Evolutionary conservation across 192 early-diverging fungal genomes (phyloP).

Genomic region (Rhizophagus prolifer): DNA sequence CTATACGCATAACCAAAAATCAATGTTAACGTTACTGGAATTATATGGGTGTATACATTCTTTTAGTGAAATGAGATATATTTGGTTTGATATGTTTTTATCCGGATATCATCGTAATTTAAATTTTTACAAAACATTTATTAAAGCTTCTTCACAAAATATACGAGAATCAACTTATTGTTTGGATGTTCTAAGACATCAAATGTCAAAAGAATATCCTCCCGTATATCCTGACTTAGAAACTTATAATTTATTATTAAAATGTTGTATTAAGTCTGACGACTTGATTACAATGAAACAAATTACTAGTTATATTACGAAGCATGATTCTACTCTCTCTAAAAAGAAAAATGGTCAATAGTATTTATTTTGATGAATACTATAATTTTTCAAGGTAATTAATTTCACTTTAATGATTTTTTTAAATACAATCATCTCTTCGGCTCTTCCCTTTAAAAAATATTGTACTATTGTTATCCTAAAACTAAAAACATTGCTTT

Average conservation of each 20-base stretch:
- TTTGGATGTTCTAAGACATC: conserved; percentile 15
- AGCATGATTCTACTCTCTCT: not conserved
- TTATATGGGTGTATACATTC: not conserved
- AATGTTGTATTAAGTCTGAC: not conserved
- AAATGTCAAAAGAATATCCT: conserved; percentile 14
- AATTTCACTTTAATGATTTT: too few relatives aligned
- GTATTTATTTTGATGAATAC: too few relatives aligned
- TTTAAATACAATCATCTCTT: too few relatives aligned
- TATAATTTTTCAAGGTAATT: too few relatives aligned
- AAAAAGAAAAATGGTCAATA: not conserved
- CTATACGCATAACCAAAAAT: not conserved
- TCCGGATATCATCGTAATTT: not conserved
- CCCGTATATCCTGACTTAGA: not conserved
- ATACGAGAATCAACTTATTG: not conserved
- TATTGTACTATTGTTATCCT: too few relatives aligned
- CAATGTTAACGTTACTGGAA: conserved; percentile 8
- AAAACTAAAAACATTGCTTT: too few relatives aligned
- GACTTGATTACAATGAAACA: not conserved
- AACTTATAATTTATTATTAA: not conserved
- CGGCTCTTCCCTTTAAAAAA: too few relatives aligned
- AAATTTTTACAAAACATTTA: conserved; percentile 13
- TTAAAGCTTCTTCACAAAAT: not conserved
- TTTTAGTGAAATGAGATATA: not conserved
- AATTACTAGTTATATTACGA: not conserved
- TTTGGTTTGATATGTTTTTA: conserved; percentile 8